Evolutionary conservation across 192 early-diverging fungal species (phyloP), one percentile per base, ranked within the genome.

Genomic region (Entomortierella chlamydospora): DNA sequence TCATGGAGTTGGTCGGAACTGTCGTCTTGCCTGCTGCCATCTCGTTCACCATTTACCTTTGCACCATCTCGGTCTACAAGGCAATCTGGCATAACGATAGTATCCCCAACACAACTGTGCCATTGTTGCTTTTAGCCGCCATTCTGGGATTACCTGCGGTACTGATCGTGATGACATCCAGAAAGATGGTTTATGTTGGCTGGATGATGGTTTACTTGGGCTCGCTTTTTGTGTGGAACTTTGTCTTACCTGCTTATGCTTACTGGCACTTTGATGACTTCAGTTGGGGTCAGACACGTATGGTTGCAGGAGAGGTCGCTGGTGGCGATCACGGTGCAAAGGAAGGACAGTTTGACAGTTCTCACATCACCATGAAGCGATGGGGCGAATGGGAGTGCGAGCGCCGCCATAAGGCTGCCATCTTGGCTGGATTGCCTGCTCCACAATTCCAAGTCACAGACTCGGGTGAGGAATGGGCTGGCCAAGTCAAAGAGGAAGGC

Each of bases 1-100:
- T 95, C 65, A 93, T 98, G 91, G 96, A 99, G 55, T 84, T 99
- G 58, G 84, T 96, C 33, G 96, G 95, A 42, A 97, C 97, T 10
- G 84, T 96, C 30, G 91, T 94, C 8, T 87, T 99, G 23, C 97
- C 97, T 0, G 95, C 95, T 25, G 95, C 96, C 31, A 94, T 96
- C 58, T 83, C 82, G 0, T 95, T 95, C 77, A 95, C 94, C 12
- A 74, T 97, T 23, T 96, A 96, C 68, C 83, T 96, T 53, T 73
- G 92, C 54, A 73, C 92, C 23, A 82, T 88, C 50, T 88, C 90
- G 26, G 83, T 89, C 45, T 63, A 92, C 88, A 49, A 91, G 71
- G 76, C 63, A 50, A 64, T 85, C 41, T 68, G 79, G 20, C 43
- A 74, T 30, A 70, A 84, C 23, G 58, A 65, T 0, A 66, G 64